These are phyloP conservation scores for Posidonia australis DNA, from an alignment of 106 monocot species.

Conservation along the genomic window DNA sequence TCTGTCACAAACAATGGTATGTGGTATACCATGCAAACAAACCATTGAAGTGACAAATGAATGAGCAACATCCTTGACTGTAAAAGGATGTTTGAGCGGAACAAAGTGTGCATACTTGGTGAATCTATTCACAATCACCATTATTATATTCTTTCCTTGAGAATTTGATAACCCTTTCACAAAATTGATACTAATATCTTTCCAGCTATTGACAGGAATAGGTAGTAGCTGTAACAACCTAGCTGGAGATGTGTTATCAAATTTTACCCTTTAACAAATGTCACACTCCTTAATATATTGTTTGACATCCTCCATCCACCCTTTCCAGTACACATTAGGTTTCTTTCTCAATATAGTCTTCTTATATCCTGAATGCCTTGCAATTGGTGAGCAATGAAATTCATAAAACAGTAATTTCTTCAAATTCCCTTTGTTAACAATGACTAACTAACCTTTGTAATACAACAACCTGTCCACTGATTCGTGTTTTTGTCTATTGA, in stretches of 20 bases:
- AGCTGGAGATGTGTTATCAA: not conserved
- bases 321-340: not conserved
- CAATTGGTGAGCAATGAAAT: not conserved
- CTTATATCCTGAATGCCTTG: not conserved
- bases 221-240: not conserved
- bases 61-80: not conserved
- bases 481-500: not conserved
- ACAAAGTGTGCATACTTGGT: not conserved
- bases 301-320: too few species aligned
- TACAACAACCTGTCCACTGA: not conserved
- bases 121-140: not conserved
- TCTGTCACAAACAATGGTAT: too few species aligned
- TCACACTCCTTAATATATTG: too few species aligned
- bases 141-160: not conserved
- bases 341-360: not conserved
- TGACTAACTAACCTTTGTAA: not conserved
- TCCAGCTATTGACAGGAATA: not conserved
- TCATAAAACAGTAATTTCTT: not conserved
- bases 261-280: not conserved
- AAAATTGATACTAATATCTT: not conserved
- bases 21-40: not conserved
- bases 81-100: not conserved
- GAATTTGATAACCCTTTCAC: not conserved
- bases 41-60: not conserved
- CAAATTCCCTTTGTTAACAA: not conserved